These are phyloP conservation scores for Gypsophila paniculata DNA, from an alignment of 179 eudicot genomes.

Conservation along the genomic window DNA sequence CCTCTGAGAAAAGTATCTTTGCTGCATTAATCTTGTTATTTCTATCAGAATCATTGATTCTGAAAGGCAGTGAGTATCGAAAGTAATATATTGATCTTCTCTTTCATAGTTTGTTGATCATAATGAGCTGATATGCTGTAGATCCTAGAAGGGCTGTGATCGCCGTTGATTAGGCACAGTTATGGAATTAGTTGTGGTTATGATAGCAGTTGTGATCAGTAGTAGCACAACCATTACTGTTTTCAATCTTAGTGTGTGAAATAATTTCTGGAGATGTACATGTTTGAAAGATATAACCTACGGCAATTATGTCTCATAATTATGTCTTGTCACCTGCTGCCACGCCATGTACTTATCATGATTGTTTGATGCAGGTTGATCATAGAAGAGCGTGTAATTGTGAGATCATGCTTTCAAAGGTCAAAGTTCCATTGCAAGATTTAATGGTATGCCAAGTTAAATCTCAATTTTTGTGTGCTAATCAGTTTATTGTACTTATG, in stretches of 20 bases:
- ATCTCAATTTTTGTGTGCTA: not conserved
- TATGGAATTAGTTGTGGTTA: not conserved
- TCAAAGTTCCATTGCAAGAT: conserved; percentile 68
- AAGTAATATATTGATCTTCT: not conserved
- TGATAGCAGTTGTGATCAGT: not conserved
- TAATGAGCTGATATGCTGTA: not conserved
- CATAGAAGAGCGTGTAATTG: conserved; percentile 85
- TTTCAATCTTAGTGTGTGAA: not conserved
- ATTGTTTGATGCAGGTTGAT: conserved; percentile 54
- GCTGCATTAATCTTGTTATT: not conserved
- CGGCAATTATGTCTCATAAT: not conserved
- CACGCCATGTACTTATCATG: conserved; percentile 7
- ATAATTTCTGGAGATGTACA: not conserved
- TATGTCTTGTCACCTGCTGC: not conserved
- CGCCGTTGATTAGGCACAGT: not conserved
- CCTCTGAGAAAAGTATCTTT: not conserved
- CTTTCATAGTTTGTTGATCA: not conserved
- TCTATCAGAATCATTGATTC: not conserved
- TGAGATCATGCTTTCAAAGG: conserved; percentile 96
- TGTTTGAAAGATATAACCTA: not conserved
- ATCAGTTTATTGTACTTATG: not conserved
- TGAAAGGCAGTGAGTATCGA: not conserved
- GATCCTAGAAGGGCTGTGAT: not conserved
- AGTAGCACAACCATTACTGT: conserved; percentile 3
- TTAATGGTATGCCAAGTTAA: conserved; percentile 49